A percentile compares a stretch with the other conserved stretches of the same genome.
phyloP scores from a whole-genome alignment of 495 filamentous ascomycete genomes.

The Apodospora peruviana region DNA sequence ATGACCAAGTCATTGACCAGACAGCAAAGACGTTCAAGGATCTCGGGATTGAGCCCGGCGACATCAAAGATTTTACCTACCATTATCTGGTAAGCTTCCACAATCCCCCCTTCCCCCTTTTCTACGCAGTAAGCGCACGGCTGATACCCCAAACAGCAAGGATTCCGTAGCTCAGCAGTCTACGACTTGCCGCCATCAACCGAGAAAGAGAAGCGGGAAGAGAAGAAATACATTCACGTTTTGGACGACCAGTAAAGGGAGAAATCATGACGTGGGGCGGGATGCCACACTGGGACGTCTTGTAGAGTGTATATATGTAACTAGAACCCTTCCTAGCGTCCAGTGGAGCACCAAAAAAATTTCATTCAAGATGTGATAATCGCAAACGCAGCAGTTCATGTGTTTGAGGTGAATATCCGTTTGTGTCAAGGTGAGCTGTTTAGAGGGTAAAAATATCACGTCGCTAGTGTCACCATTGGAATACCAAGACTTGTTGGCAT shows the following conservation, averaged over 20 bases:
- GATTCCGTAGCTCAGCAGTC: slow-evolving; percentile 73
- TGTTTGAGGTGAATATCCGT: too few species aligned
- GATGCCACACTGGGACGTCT: slow-evolving; percentile 9
- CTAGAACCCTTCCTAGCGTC: slow-evolving; percentile 20
- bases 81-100: slow-evolving; percentile 75
- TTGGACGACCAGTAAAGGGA: slow-evolving; percentile 72
- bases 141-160: slow-evolving; percentile 49
- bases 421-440: too few species aligned
- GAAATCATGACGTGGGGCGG: neutral
- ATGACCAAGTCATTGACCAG: slow-evolving; percentile 87
- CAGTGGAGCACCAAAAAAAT: neutral
- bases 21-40: slow-evolving; percentile 94
- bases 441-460: too few species aligned
- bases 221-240: slow-evolving; percentile 94
- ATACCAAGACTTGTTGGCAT: too few species aligned
- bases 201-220: slow-evolving; percentile 87
- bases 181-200: slow-evolving; percentile 93
- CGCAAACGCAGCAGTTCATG: too few species aligned
- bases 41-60: slow-evolving; percentile 78
- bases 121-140: slow-evolving; percentile 1
- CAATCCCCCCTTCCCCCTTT: neutral
- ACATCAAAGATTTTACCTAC: slow-evolving; percentile 76
- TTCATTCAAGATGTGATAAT: neutral
- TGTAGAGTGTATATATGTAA: slow-evolving; percentile 41
- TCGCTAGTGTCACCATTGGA: too few species aligned